Evolutionary conservation across 129 eudicot species (phyloP), one percentile per base, ranked within the genome.

Genomic region (Calendula officinalis): DNA sequence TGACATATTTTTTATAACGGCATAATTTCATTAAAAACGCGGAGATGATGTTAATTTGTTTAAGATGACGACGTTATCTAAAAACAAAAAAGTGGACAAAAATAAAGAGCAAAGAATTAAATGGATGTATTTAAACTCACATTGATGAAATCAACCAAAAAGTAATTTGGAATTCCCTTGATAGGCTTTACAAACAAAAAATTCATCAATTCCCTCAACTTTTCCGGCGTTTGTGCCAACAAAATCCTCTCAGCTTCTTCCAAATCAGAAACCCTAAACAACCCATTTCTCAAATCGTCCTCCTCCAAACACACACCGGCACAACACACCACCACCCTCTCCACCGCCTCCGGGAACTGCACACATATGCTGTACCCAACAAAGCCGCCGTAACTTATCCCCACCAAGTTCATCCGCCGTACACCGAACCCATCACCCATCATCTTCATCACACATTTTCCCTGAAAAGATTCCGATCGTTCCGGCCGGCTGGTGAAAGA

Each of bases 371-470:
- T 87, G 41, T 87, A 87, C 52, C 81, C 86, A n/a, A 84, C 91
- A n/a, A 84, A 87, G 17, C 95, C 89, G 2, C 96, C 96, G 42
- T 88, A 88, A 66, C 96, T 88, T 39, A 84, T 84, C 67, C 96
- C 94, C n/a, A 88, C 92, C 59, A 88, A 7, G 45, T 83, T 84
- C 92, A 78, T 51, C 54, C 58, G 72, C 15, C 44, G n/a, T 39
- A 84, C 80, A 44, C 92, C 89, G 32, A 76, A 78, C 68, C 71
- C 58, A 62, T 68, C 70, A 32, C 52, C 77, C 92, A 84, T 77
- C 83, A 88, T 36, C 40, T 66, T 78, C 88, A 75, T n/a, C 74
- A 88, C 75, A 41, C 89, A 88, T 68, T 59, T 69, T 5, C 81
- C 96, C 68, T 88, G 96, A 62, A 88, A 88, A 0, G 52, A 61